Evolutionary conservation across 352 stramenopile genomes (phyloP).

Genomic region (Aphanomyces astaci): DNA sequence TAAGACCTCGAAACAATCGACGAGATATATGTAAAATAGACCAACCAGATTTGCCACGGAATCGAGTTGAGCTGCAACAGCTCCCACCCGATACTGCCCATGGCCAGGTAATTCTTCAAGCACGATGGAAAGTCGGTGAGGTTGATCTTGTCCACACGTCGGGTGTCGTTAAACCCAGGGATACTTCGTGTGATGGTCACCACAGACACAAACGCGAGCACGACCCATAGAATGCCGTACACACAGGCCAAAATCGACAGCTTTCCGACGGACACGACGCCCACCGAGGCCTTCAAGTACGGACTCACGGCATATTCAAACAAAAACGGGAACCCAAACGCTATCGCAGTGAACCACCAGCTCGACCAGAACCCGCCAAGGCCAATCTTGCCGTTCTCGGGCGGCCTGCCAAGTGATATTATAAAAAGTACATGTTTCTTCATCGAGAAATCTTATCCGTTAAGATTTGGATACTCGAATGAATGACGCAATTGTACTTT

Average conservation of each 20-base stretch:
- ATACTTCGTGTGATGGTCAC: slow-evolving; percentile 29
- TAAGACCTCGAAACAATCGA: no score
- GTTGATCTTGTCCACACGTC: slow-evolving; percentile 31
- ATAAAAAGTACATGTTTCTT: no score
- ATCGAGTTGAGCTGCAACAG: slow-evolving; percentile 36
- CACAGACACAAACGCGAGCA: slow-evolving; percentile 29
- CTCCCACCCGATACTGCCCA: slow-evolving; percentile 33
- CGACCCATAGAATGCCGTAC: slow-evolving; percentile 30
- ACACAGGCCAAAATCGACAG: slow-evolving; percentile 27
- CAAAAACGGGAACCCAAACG: slow-evolving; percentile 26
- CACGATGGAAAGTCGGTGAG: slow-evolving; percentile 31
- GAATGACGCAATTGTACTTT: no score
- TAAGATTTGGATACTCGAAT: no score
- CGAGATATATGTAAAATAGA: neutral
- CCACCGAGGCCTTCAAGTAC: neutral
- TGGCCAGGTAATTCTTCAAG: slow-evolving; percentile 36
- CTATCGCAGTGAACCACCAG: slow-evolving; percentile 26
- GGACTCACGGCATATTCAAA: slow-evolving; percentile 28
- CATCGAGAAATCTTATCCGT: no score
- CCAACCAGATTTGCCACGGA: slow-evolving; percentile 33
- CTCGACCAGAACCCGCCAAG: slow-evolving; percentile 34
- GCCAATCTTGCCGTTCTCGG: slow-evolving; percentile 35
- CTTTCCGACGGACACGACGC: slow-evolving; percentile 8
- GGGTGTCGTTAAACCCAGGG: slow-evolving; percentile 31
- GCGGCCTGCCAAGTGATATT: slow-evolving; percentile 20